These are phyloP conservation scores for Pythium brachiatum DNA, from an alignment of 352 stramenopile genomes.

Conservation along the genomic window DNA sequence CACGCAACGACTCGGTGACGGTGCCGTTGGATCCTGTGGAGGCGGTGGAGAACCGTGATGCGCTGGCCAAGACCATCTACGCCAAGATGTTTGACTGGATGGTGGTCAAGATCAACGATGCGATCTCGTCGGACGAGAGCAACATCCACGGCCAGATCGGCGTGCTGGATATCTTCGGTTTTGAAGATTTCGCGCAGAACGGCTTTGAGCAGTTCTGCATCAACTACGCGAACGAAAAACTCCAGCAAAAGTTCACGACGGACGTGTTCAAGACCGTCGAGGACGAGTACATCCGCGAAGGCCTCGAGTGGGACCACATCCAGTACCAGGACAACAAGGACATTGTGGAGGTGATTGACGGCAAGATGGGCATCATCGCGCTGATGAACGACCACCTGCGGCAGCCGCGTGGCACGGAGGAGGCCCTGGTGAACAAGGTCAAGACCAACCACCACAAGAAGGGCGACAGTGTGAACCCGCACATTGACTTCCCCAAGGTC, in stretches of 20 bases:
- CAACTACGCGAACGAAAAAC: constrained; percentile 92
- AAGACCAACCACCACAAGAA: constrained; percentile 80
- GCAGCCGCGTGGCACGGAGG: constrained; percentile 82
- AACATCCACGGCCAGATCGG: constrained; percentile 86
- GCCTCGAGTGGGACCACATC: constrained; percentile 98
- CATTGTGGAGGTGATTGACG: constrained; percentile 96
- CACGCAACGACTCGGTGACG: constrained; percentile 79
- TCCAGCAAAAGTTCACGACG: constrained; percentile 92
- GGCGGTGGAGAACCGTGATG: constrained; percentile 93
- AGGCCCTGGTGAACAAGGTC: constrained; percentile 88
- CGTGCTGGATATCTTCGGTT: constrained; percentile 99
- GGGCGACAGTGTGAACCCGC: constrained; percentile 57
- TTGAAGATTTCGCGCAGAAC: constrained; percentile 96
- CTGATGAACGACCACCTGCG: constrained; percentile 88
- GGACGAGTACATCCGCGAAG: constrained; percentile 97
- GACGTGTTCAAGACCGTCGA: constrained; percentile 98
- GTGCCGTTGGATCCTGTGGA: constrained; percentile 86
- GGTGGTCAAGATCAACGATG: constrained; percentile 88
- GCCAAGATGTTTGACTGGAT: constrained; percentile 98
- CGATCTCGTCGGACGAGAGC: constrained; percentile 79
- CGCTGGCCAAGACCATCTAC: constrained; percentile 97
- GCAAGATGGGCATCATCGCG: constrained; percentile 85
- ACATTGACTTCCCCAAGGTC: constrained; percentile 86
- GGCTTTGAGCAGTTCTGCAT: constrained; percentile 93
- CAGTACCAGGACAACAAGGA: constrained; percentile 98